phyloP scores from a whole-genome alignment of 108 stramenopile species.

The Nannochloropsis salina region DNA sequence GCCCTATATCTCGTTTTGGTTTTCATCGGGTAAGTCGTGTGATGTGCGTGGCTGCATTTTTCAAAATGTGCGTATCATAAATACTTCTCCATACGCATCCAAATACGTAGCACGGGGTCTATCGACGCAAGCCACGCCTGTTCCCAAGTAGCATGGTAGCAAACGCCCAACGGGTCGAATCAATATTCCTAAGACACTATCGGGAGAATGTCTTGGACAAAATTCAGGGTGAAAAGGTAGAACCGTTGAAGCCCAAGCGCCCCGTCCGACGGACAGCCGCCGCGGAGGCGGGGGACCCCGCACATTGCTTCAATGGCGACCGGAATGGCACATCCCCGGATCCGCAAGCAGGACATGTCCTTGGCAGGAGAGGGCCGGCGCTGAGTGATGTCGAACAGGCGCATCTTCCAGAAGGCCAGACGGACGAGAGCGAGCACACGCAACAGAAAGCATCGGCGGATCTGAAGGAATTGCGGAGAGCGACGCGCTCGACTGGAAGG shows the following conservation, averaged over 20 bases:
- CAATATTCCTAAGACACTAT: background rate
- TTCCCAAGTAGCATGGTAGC: background rate
- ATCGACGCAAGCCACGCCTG: slow-evolving; percentile 3
- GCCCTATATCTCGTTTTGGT: slow-evolving; percentile 3
- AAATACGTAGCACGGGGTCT: background rate
- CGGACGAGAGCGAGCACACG: background rate
- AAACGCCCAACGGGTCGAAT: background rate
- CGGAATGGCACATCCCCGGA: background rate
- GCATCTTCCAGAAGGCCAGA: background rate
- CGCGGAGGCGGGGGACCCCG: background rate
- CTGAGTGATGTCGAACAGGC: background rate
- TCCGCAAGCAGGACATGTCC: background rate
- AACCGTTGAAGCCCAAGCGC: background rate
- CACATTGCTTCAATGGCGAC: background rate
- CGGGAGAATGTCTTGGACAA: background rate
- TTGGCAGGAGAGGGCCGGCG: too few species aligned
- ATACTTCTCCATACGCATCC: background rate
- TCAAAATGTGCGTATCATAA: background rate
- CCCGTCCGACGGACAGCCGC: background rate
- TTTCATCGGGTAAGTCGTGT: background rate
- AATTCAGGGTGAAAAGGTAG: background rate
- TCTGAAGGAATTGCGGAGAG: background rate
- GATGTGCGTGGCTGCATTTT: background rate
- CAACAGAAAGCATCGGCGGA: background rate
- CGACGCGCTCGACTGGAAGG: background rate